Evolutionary conservation across 2,329 filamentous ascomycete genomes (phyloP), one percentile per base, ranked within the genome.

Genomic region (Leptodontidium sp.): DNA sequence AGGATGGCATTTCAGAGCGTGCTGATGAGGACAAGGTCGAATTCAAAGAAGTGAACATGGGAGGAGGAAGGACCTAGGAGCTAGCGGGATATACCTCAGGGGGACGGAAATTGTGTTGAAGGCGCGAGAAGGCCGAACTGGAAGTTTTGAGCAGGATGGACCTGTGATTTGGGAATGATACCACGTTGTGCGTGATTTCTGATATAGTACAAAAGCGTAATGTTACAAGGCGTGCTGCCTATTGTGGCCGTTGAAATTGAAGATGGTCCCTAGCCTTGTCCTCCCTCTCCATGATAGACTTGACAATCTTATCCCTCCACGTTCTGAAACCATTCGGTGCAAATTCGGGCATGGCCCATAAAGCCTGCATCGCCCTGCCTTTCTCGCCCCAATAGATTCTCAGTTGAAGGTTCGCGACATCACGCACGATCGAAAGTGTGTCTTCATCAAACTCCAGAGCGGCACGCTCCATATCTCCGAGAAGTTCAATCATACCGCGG

Each of bases 401-500:
- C 2, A 17, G 45, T 55, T 76, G 73, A 14, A 73, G 57, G n/a
- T 50, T 68, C 9, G 70, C 15, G 8, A 77, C 74, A 15, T 76
- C 70, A 4, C 29, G 29, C 4, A 79, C 65, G 50, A 79, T 74
- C 1, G 70, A 65, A 9, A 73, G 68, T 1, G 77, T 79, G 35
- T 79, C 77, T 38, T 72, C 67, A 64, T 79, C 74, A 9, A 76
- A 71, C 11, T 77, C 75, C 15, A 79, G 62, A 8, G 73, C 77
- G 26, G 72, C 71, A 3, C 72, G 45, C 49, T 79, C 77, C 77
- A 79, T 79, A 67, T 79, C 77, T 0, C 65, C 38, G 1, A 79
- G 67, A 2, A 78, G 72, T 38, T 65, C 57, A 53, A 73, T 12
- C 35, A 76, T 73, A 4, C 71, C 69, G 11, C 52, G 62, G 26